Evolutionary conservation across 129 eudicot species (phyloP).

Genomic region (Erigeron canadensis): DNA sequence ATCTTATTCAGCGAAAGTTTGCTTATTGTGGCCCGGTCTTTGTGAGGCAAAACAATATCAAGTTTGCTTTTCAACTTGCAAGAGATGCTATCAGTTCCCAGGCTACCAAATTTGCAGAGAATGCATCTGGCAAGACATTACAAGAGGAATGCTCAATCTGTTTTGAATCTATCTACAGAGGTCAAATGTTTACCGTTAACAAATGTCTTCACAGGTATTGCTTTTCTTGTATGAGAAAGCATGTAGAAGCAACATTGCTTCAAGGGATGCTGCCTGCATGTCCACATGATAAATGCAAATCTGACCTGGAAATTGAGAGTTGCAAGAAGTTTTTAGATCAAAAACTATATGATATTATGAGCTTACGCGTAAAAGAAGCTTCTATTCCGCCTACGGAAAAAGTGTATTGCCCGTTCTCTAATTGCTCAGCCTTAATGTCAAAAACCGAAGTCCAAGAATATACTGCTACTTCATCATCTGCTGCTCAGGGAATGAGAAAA

Average conservation of each 20-base stretch:
- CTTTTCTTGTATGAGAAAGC: constrained; percentile 49
- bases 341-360: constrained; percentile 46
- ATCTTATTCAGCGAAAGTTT: constrained; percentile 42
- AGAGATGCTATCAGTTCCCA: constrained; percentile 43
- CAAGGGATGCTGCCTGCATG: constrained; percentile 55
- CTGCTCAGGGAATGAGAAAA: constrained; percentile 27
- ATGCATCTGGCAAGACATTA: not conserved
- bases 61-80: constrained; percentile 60
- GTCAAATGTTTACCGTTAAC: constrained; percentile 40
- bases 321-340: constrained; percentile 49
- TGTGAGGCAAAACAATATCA: constrained; percentile 29
- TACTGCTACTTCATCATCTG: not conserved
- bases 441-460: constrained; percentile 34
- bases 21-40: constrained; percentile 23
- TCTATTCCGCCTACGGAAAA: constrained; percentile 47
- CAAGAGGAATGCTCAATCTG: constrained; percentile 53
- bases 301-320: constrained; percentile 34
- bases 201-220: constrained; percentile 61
- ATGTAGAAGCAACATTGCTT: constrained; percentile 47
- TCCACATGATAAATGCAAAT: constrained; percentile 53
- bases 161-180: constrained; percentile 30
- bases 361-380: constrained; percentile 52
- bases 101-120: constrained; percentile 21
- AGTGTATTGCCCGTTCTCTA: constrained; percentile 61
- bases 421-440: constrained; percentile 57